Evolutionary conservation across 2,329 filamentous ascomycete genomes (phyloP), one percentile per base, ranked within the genome.

Genomic region (Exophiala alcalophila): DNA sequence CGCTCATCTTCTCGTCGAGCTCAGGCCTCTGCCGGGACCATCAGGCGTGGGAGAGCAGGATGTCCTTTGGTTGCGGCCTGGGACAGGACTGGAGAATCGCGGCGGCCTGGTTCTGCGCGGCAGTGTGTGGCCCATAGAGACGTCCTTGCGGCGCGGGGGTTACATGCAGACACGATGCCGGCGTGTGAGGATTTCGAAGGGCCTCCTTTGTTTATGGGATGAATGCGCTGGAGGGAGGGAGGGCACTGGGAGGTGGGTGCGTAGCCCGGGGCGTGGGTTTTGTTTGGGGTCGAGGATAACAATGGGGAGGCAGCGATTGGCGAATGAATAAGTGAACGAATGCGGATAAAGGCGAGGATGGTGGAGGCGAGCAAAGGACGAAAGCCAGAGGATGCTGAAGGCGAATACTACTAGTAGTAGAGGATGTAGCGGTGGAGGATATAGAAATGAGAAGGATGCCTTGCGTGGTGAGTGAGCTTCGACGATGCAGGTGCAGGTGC

Each of bases 1-100:
- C 85, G 67, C 83, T 78, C 73, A 82, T 81, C 59, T 67, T 74
- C 43, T 53, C 36, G 40, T 35, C 28, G 40, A 46, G 45, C 38
- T 44, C 26, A 34, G 32, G 27, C 42, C 38, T 42, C 49, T 35
- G 37, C 29, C 43, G 41, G 25, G 44, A 50, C 40, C 46, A 50
- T 37, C 48, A 52, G 47, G 19, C 47, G 48, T 44, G 27, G 40
- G 33, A 16, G 37, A 27, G 35, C 38, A 35, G 31, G 16, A n/a
- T 24, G 26, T 47, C 36, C 28, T 33, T 36, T 49, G 41, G 27
- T 27, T 20, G 37, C 33, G 41, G 38, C 34, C 33, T 48, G 18
- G 25, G 21, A 40, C 25, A 20, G 34, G 26, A 47, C 35, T 40
- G 21, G 27, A 19, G 29, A 44, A 29, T 34, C 35, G 40, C 44